These are phyloP conservation scores for Chenopodium album DNA, from an alignment of 148 eudicot genomes.

Conservation along the genomic window DNA sequence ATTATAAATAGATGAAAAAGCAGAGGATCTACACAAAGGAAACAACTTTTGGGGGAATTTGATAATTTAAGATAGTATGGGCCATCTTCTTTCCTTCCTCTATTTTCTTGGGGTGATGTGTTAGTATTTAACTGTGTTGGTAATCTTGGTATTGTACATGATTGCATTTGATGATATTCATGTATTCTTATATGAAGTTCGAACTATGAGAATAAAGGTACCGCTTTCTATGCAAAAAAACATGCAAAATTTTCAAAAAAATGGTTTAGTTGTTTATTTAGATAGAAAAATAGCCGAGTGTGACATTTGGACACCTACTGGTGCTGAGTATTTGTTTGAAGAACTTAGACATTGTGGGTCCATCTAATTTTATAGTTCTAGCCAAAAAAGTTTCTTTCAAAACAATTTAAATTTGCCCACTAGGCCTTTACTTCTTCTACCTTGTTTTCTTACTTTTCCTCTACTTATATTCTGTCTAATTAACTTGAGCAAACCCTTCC, in stretches of 20 bases:
- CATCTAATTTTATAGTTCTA: not conserved
- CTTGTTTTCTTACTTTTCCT: conserved; percentile 17
- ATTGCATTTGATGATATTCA: not conserved
- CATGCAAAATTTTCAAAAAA: not conserved
- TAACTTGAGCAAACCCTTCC: conserved; percentile 13
- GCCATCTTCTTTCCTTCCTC: too few species aligned
- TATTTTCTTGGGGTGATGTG: too few species aligned
- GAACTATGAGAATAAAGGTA: not conserved
- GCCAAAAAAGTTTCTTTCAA: not conserved
- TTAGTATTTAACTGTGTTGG: not conserved
- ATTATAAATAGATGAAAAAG: too few species aligned
- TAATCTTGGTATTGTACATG: not conserved
- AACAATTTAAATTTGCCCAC: conserved; percentile 2
- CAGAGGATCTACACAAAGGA: too few species aligned
- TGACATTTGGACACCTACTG: not conserved
- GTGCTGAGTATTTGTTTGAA: not conserved
- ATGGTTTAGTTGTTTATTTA: not conserved
- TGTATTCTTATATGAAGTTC: not conserved
- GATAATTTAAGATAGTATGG: too few species aligned
- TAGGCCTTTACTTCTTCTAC: conserved; percentile 12
- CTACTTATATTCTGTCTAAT: conserved; percentile 27
- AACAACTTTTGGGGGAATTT: too few species aligned
- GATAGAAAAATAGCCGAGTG: not conserved
- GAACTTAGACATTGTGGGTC: not conserved
- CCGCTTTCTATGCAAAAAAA: not conserved